Percentiles rank a stretch among this genome's conserved stretches.
Conservation (phyloP, 2,329 filamentous ascomycete genomes). For the Tolypocladium ovalisporum region DNA sequence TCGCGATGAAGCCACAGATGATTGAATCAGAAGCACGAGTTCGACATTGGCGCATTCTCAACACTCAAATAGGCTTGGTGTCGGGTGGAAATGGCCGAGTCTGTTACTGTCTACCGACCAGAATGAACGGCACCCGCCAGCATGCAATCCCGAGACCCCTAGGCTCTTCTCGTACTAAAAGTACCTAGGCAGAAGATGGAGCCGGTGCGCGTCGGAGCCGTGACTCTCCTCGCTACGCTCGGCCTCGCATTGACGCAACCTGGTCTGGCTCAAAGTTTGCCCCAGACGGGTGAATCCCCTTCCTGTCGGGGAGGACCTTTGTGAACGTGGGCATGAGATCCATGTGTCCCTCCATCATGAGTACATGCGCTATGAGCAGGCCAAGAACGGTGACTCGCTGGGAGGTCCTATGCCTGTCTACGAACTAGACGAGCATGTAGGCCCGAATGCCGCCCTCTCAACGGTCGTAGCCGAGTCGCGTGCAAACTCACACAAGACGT, state of each 20-base stretch:
- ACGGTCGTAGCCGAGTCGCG: not conserved
- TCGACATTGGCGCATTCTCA: too few relatives aligned
- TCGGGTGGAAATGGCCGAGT: too few relatives aligned
- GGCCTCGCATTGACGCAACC: not conserved
- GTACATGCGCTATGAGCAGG: too few relatives aligned
- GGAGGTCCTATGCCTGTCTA: not conserved
- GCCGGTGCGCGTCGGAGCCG: not conserved
- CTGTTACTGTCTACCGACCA: too few relatives aligned
- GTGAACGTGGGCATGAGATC: not conserved
- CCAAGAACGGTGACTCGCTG: not conserved
- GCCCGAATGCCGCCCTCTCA: not conserved
- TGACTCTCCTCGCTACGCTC: not conserved
- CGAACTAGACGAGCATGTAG: too few relatives aligned
- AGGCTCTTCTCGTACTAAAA: too few relatives aligned
- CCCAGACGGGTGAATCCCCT: not conserved
- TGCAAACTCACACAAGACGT: not conserved
- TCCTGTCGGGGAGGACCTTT: not conserved
- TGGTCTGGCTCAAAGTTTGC: not conserved
- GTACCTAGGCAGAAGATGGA: not conserved
- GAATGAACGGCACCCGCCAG: too few relatives aligned
- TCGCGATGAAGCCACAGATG: too few relatives aligned
- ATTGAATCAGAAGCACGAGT: too few relatives aligned
- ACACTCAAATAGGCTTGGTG: too few relatives aligned
- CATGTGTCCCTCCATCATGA: too few relatives aligned
- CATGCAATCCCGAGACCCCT: too few relatives aligned